These are phyloP conservation scores for Geranium incanum DNA, from an alignment of 441 rosid genomes.

Conservation along the genomic window DNA sequence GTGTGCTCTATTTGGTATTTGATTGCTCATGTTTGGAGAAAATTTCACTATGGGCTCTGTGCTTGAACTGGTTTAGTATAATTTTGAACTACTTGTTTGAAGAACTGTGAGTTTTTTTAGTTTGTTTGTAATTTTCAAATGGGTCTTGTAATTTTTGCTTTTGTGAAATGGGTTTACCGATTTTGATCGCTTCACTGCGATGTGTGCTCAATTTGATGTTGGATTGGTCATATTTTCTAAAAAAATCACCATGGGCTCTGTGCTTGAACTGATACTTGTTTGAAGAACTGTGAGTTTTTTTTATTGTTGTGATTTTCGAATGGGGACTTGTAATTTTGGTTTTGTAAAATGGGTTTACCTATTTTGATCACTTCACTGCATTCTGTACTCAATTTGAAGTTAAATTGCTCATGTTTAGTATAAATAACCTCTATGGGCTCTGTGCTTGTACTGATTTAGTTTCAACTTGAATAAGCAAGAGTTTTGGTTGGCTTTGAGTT, in stretches of 20 bases:
- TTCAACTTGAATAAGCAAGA: not conserved
- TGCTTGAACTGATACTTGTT: no score
- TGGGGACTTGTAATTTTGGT: not conserved
- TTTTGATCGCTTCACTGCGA: no score
- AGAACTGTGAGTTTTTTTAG: not conserved
- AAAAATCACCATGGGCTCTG: no score
- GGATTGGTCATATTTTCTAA: no score
- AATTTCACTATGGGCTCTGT: not conserved
- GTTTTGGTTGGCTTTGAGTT: not conserved
- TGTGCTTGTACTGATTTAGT: not conserved
- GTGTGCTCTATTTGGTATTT: not conserved
- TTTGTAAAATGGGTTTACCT: not conserved
- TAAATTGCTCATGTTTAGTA: not conserved
- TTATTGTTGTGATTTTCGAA: no score
- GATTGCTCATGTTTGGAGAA: not conserved
- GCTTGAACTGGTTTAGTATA: not conserved
- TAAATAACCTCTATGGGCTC: not conserved
- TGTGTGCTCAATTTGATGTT: no score
- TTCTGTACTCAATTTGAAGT: not conserved
- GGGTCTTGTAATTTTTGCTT: no score
- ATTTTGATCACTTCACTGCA: not conserved
- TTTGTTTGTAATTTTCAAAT: not conserved
- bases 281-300: not conserved
- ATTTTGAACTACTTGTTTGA: not conserved
- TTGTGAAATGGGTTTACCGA: not conserved